Evolutionary conservation across 164 flowering plant species (phyloP), one percentile per base, ranked within the genome.

Genomic region (Tinospora cordifolia): DNA sequence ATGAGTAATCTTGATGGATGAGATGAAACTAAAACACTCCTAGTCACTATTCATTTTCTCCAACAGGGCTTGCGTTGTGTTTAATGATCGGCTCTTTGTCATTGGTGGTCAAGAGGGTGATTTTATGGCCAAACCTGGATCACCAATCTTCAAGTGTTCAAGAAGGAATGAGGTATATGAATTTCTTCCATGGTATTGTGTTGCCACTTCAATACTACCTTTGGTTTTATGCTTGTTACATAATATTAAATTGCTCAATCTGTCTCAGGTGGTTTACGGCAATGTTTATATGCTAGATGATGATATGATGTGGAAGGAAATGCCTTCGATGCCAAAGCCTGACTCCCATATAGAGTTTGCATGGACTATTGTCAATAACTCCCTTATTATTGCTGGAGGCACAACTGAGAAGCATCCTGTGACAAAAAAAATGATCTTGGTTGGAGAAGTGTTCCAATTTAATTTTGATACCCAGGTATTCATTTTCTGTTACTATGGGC

Each of bases 31-130:
- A 54, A 54, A 54, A 54, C 21, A 54, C n/a, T 54, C 22, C 10
- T 54, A n/a, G n/a, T 54, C 60, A 19, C 60, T 24, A 54, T 54
- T 6, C 8, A n/a, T n/a, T 30, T 54, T 49, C 47, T 60, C 46
- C 71, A 30, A 62, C 82, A 94, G 99, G 87, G 88, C 97, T 51
- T 94, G 98, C 75, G 71, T 88, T 63, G 98, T 87, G 51, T 80
- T 77, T 71, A 67, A 90, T 79, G 92, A 94, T 79, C 83, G 80
- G 27, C 87, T 94, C 27, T 79, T 77, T 79, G 85, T 89, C 27
- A 85, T 93, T 79, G 98, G 98, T 74, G 98, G 98, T 76, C 98
- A 91, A 84, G 98, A 93, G 77, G 98, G 98, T 72, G 98, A 93
- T 82, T 93, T 93, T 72, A 87, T 88, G 97, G 90, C 98, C 65